Conservation (phyloP, 2,329 filamentous ascomycete species). For the Davidsoniella australis region DNA sequence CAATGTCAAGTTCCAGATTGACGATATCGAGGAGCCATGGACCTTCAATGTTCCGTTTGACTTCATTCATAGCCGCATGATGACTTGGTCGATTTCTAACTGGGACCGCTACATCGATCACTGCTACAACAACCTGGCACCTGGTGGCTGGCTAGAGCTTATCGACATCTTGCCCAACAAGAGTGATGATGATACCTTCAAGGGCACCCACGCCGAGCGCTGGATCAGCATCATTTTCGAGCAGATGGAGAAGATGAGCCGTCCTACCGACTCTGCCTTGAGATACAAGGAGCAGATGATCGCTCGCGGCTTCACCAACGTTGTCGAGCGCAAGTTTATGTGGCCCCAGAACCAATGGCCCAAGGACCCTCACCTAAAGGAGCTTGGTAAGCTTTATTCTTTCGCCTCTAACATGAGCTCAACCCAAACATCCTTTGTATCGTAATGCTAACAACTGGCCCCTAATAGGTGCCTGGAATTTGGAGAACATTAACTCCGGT, state of each 20-base stretch:
- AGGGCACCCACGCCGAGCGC: constrained; percentile 16
- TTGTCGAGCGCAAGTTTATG: constrained; percentile 29
- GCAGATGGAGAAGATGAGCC: constrained; percentile 18
- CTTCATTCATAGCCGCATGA: constrained; percentile 22
- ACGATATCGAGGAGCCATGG: constrained; percentile 27
- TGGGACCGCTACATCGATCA: constrained; percentile 22
- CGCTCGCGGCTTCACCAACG: constrained; percentile 35
- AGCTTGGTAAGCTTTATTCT: constrained; percentile 23
- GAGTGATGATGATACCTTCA: constrained; percentile 20
- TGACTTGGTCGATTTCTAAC: constrained; percentile 18
- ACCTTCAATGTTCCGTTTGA: constrained; percentile 24
- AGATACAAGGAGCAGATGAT: constrained; percentile 24
- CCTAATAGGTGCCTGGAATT: constrained; percentile 18
- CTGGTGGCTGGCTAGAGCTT: constrained; percentile 21
- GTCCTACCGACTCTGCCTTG: constrained; percentile 18
- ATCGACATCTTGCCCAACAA: constrained; percentile 18
- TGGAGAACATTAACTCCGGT: constrained; percentile 13
- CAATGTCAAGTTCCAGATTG: constrained; percentile 31
- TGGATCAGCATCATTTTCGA: constrained; percentile 19
- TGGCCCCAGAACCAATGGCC: constrained; percentile 37
- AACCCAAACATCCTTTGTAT: background rate
- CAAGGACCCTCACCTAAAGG: constrained; percentile 31
- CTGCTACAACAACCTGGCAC: constrained; percentile 21
- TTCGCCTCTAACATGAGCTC: constrained; percentile 11
- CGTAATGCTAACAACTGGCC: background rate